These are phyloP conservation scores for Cladosporium phlei DNA, from an alignment of 2,329 filamentous ascomycete genomes.

Conservation along the genomic window DNA sequence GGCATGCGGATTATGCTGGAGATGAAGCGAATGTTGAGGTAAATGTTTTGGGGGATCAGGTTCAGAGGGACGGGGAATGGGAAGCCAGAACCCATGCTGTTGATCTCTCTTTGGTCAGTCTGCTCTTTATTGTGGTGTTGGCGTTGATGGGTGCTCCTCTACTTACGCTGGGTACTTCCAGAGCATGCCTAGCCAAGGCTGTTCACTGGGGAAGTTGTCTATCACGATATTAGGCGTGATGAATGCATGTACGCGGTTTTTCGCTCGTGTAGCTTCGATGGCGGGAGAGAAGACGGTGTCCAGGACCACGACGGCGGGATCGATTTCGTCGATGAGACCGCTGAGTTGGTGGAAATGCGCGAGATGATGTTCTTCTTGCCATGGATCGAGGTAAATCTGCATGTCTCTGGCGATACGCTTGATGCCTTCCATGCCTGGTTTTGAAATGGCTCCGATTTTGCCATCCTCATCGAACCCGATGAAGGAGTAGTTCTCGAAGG, in stretches of 20 bases:
- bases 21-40: slow-evolving; percentile 6
- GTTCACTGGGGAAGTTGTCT: slow-evolving; percentile 2
- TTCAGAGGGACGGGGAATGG: slow-evolving; percentile 2
- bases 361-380: slow-evolving; percentile 2
- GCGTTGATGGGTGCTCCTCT: too few relatives aligned
- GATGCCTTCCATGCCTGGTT: slow-evolving; percentile 1
- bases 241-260: slow-evolving; percentile 6
- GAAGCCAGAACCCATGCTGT: slow-evolving; percentile 6
- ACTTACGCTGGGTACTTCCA: slow-evolving; percentile 12
- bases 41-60: slow-evolving; percentile 1
- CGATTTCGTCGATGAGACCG: background rate
- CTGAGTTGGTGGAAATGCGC: background rate
- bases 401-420: slow-evolving; percentile 2
- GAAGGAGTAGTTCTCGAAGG: background rate
- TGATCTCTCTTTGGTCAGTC: background rate
- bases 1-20: background rate
- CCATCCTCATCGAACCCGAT: background rate
- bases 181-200: slow-evolving; percentile 7
- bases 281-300: slow-evolving; percentile 6
- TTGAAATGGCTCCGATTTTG: background rate
- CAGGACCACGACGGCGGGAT: slow-evolving; percentile 1
- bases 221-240: slow-evolving; percentile 9
- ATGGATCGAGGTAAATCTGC: slow-evolving; percentile 7
- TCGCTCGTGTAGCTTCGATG: slow-evolving; percentile 6
- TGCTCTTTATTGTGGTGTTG: too few relatives aligned